Conservation (phyloP, 768 basidiomycete species). For the Suillus placidus region DNA sequence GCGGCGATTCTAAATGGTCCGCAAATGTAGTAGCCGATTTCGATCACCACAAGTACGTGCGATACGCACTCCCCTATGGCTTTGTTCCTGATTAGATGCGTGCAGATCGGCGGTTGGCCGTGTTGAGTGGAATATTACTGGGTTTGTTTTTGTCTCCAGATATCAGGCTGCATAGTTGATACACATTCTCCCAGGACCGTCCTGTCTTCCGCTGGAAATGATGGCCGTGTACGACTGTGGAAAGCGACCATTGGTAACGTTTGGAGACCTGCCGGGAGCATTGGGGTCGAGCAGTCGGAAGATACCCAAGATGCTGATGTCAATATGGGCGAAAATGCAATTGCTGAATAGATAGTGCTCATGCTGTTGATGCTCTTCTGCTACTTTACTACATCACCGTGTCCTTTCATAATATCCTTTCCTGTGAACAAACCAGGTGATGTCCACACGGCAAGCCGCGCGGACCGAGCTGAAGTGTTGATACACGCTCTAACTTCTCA, state of each 20-base stretch:
- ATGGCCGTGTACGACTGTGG: conserved; percentile 82
- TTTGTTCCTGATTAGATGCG: conserved; percentile 14
- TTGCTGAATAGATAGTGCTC: conserved; percentile 33
- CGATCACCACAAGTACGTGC: conserved; percentile 73
- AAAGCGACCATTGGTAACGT: conserved; percentile 83
- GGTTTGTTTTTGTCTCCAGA: conserved; percentile 45
- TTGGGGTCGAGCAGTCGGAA: conserved; percentile 77
- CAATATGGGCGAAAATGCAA: conserved; percentile 45
- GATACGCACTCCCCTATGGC: not conserved
- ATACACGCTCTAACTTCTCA: not conserved
- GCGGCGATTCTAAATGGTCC: conserved; percentile 57
- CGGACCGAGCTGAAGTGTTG: not conserved
- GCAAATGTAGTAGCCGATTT: conserved; percentile 83
- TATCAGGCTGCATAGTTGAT: conserved; percentile 9
- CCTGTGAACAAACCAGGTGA: conserved; percentile 3
- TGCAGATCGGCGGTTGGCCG: conserved; percentile 71
- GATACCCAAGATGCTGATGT: conserved; percentile 47
- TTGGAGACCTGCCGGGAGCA: conserved; percentile 81
- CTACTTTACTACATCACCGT: not conserved
- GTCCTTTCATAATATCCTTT: not conserved
- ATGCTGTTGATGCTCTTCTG: not conserved
- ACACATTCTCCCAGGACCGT: conserved; percentile 60
- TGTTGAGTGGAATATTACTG: conserved; percentile 95
- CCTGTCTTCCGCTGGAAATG: conserved; percentile 81
- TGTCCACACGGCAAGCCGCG: not conserved